Conservation (phyloP, 2,329 filamentous ascomycete species). For the Sphaerulina vaccinii region DNA sequence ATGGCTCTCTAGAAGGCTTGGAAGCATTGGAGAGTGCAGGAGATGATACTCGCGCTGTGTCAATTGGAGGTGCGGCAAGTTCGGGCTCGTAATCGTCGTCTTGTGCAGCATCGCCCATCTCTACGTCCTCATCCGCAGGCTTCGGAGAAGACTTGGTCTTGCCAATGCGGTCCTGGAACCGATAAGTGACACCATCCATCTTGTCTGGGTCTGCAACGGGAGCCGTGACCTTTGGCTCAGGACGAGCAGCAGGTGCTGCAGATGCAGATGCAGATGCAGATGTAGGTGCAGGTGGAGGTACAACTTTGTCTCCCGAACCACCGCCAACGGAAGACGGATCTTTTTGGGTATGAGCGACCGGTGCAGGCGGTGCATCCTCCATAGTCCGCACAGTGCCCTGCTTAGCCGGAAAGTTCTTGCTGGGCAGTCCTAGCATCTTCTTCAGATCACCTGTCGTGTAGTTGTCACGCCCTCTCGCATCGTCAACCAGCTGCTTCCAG, state of each 20-base stretch:
- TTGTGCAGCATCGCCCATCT: constrained; percentile 34
- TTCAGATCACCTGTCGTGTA: constrained; percentile 71
- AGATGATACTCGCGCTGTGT: neutral
- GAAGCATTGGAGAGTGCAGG: neutral
- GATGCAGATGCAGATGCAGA: neutral
- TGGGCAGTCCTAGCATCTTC: constrained; percentile 55
- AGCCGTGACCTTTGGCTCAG: neutral
- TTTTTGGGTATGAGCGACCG: neutral
- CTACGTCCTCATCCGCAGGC: constrained; percentile 29
- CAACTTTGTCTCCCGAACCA: neutral
- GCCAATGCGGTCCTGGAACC: constrained; percentile 33
- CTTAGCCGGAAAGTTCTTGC: constrained; percentile 41
- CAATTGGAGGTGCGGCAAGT: neutral
- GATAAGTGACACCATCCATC: constrained; percentile 40
- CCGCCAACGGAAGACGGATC: neutral
- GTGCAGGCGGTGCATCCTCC: constrained; percentile 22
- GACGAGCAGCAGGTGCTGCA: neutral
- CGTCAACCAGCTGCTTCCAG: constrained; percentile 82
- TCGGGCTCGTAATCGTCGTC: constrained; percentile 4
- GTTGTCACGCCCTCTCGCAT: constrained; percentile 70
- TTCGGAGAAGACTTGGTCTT: constrained; percentile 23
- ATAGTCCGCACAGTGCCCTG: constrained; percentile 26
- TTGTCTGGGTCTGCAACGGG: constrained; percentile 34
- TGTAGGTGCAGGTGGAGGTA: too few relatives aligned
- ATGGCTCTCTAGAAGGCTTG: neutral